Conservation (phyloP, 2,329 filamentous ascomycete species). For the Diplodia intermedia region DNA sequence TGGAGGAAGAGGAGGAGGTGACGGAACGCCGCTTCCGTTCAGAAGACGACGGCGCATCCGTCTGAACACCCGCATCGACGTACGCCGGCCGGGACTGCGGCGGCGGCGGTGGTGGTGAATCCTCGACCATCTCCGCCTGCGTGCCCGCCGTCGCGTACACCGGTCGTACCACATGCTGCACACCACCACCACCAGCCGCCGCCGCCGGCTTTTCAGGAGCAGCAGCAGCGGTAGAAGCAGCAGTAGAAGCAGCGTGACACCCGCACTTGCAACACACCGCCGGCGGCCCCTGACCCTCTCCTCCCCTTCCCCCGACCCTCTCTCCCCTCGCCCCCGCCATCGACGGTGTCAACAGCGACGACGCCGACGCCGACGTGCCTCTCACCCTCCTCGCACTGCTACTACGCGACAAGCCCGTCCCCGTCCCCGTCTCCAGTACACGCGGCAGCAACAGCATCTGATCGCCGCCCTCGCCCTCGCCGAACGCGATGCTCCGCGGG, state of each 20-base stretch:
- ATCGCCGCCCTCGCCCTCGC: slow-evolving; percentile 29
- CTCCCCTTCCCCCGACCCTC: not conserved
- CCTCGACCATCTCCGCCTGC: not conserved
- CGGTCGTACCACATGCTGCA: not conserved
- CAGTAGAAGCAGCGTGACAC: slow-evolving; percentile 35
- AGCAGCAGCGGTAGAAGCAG: slow-evolving; percentile 34
- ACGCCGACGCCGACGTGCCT: not conserved
- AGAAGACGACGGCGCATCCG: slow-evolving; percentile 29
- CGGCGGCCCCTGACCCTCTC: not conserved
- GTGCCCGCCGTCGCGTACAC: not conserved
- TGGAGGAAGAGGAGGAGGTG: not conserved
- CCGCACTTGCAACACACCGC: not conserved
- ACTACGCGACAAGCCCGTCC: not conserved
- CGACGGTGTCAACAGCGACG: not conserved
- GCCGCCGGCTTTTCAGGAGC: not conserved
- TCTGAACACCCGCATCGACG: slow-evolving; percentile 40
- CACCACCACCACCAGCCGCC: not conserved
- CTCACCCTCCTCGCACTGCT: not conserved
- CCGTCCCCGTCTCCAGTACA: not conserved
- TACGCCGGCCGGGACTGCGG: slow-evolving; percentile 33
- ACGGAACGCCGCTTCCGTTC: not conserved
- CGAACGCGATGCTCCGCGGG: slow-evolving; percentile 10
- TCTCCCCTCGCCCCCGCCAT: not conserved
- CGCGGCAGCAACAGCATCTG: not conserved
- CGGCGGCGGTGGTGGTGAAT: not conserved